Conservation (phyloP, 2,329 filamentous ascomycete species). For the Alternaria arbusti region DNA sequence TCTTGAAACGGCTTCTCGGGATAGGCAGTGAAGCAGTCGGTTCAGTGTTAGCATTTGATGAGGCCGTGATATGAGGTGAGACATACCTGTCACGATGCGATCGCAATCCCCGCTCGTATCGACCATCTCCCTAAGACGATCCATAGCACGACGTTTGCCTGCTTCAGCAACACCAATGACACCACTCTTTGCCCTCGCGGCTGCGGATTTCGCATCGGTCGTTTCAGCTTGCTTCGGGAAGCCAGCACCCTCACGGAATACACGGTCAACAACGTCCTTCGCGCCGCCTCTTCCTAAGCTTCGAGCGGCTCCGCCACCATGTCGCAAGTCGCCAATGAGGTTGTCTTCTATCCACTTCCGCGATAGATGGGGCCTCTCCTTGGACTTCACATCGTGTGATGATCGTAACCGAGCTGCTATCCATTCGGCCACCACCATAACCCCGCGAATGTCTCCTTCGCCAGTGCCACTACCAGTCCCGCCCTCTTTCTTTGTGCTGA, state of each 20-base stretch:
- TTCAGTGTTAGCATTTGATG: slow-evolving; percentile 13
- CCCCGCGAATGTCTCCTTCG: slow-evolving; percentile 77
- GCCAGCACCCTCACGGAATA: slow-evolving; percentile 80
- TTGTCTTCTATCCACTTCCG: slow-evolving; percentile 79
- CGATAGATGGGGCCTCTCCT: slow-evolving; percentile 62
- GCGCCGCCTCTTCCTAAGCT: slow-evolving; percentile 74
- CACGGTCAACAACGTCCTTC: slow-evolving; percentile 77
- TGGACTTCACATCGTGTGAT: slow-evolving; percentile 45
- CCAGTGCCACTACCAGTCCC: slow-evolving; percentile 65
- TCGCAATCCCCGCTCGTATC: slow-evolving; percentile 81
- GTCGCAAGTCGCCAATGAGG: slow-evolving; percentile 69
- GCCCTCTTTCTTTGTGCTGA: slow-evolving; percentile 72
- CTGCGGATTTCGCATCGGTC: slow-evolving; percentile 59
- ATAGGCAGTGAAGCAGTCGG: slow-evolving; percentile 83
- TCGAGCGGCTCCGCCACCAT: slow-evolving; percentile 73
- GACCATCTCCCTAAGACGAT: slow-evolving; percentile 75
- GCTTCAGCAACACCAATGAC: slow-evolving; percentile 73
- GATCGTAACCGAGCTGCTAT: slow-evolving; percentile 73
- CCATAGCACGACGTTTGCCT: slow-evolving; percentile 74
- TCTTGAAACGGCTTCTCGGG: slow-evolving; percentile 90
- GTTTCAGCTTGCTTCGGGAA: slow-evolving; percentile 68
- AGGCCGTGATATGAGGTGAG: background rate
- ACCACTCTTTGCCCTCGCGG: slow-evolving; percentile 54
- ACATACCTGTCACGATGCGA: slow-evolving; percentile 69
- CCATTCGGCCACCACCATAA: slow-evolving; percentile 89